phyloP scores from a whole-genome alignment of 257 asterid species.

The Solanum commersonii region DNA sequence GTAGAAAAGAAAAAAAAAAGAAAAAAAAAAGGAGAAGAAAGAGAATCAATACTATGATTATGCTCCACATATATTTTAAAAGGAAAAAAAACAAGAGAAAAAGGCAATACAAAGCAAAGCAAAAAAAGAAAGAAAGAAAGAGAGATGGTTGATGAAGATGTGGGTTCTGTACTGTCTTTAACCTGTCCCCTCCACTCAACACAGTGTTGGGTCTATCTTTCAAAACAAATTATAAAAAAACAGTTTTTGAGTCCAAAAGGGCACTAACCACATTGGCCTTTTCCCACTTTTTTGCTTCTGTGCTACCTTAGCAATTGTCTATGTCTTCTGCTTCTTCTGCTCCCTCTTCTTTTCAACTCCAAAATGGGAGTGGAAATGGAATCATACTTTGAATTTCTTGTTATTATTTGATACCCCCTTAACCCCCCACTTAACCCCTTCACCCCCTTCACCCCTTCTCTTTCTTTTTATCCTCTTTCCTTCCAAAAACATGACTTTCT shows the following conservation, averaged over 20 bases:
- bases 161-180: constrained; percentile 92
- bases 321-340: constrained; percentile 63
- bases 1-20: rapidly evolving
- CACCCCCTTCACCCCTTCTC: constrained; percentile 7
- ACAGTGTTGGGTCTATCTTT: constrained; percentile 21
- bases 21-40: neutral
- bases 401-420: constrained; percentile 61
- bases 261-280: constrained; percentile 54
- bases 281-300: constrained; percentile 63
- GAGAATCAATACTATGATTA: constrained; percentile 1
- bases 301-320: constrained; percentile 66
- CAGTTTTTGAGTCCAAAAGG: constrained; percentile 49
- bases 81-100: constrained; percentile 3
- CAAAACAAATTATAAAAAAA: neutral
- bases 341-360: constrained; percentile 58
- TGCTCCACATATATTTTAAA: neutral
- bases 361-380: constrained; percentile 53
- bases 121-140: neutral
- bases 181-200: constrained; percentile 96
- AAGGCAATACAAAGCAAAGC: neutral
- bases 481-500: constrained; percentile 12
- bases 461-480: neutral
- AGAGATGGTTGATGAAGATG: constrained; percentile 37
- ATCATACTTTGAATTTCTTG: constrained; percentile 78
- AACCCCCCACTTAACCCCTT: too few relatives aligned